These are phyloP conservation scores for Acanthamoeba lugdunensis DNA, from an alignment of 208 protist species.

Conservation along the genomic window DNA sequence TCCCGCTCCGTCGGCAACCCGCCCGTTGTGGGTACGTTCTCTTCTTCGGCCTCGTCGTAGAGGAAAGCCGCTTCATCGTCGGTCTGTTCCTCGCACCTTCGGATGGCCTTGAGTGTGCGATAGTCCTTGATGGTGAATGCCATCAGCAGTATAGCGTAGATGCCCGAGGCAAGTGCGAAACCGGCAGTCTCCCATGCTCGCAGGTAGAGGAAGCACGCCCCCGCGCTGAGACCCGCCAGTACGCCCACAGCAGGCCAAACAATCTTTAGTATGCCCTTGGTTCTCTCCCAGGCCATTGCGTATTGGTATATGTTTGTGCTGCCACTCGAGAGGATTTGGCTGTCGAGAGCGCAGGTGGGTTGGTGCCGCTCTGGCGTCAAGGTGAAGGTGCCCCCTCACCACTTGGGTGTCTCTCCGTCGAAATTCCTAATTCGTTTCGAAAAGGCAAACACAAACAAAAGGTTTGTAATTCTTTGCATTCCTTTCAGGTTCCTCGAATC, in stretches of 20 bases:
- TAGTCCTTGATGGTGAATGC: neutral
- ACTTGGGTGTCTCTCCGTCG: no score
- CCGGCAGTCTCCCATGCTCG: neutral
- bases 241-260: neutral
- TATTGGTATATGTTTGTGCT: no score
- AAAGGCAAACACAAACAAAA: no score
- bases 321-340: no score
- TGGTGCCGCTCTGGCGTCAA: no score
- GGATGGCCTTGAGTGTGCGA: neutral
- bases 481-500: no score
- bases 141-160: neutral
- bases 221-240: neutral
- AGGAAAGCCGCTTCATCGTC: neutral
- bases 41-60: neutral
- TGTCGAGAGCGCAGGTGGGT: no score
- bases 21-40: neutral
- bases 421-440: no score
- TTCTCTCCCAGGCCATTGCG: neutral
- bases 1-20: neutral
- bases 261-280: neutral
- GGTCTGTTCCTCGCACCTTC: neutral
- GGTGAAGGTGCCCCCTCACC: no score
- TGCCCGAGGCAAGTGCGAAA: neutral
- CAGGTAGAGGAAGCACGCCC: constrained; percentile 4
- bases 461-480: no score